phyloP scores from a whole-genome alignment of 306 rosid genomes.

The Prunus kanzakura region DNA sequence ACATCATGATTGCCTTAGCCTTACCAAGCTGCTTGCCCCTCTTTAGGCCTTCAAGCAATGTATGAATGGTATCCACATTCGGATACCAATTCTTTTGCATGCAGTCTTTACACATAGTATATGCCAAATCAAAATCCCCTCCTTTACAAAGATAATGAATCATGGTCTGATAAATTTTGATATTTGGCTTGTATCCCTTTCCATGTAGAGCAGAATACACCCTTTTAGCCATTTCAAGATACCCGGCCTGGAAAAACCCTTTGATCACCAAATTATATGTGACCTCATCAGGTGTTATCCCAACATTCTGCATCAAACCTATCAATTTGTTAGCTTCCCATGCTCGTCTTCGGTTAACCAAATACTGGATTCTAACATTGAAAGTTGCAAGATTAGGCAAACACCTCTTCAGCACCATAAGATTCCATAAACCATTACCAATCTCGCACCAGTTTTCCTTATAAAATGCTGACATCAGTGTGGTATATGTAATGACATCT shows the following conservation, averaged over 20 bases:
- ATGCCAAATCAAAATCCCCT: slow-evolving; percentile 51
- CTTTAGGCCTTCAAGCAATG: slow-evolving; percentile 55
- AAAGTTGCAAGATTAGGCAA: slow-evolving; percentile 60
- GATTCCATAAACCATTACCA: slow-evolving; percentile 81
- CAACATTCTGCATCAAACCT: slow-evolving; percentile 46
- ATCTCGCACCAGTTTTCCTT: slow-evolving; percentile 37
- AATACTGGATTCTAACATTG: slow-evolving; percentile 67
- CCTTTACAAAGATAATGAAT: slow-evolving; percentile 73
- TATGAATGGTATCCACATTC: slow-evolving; percentile 47
- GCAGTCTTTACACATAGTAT: slow-evolving; percentile 52
- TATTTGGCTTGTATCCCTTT: slow-evolving; percentile 49
- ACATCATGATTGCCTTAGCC: slow-evolving; percentile 38
- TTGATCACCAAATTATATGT: slow-evolving; percentile 69
- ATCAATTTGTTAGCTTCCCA: slow-evolving; percentile 69
- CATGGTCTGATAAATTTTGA: slow-evolving; percentile 77
- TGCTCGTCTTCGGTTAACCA: slow-evolving; percentile 43
- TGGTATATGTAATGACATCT: slow-evolving; percentile 67
- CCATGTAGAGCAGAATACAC: slow-evolving; percentile 45
- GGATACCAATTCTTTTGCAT: slow-evolving; percentile 71
- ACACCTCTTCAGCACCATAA: slow-evolving; percentile 65
- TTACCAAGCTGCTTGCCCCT: slow-evolving; percentile 41
- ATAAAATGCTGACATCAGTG: slow-evolving; percentile 65
- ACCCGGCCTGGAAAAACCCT: slow-evolving; percentile 61
- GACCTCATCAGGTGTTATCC: slow-evolving; percentile 57
- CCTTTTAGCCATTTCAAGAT: slow-evolving; percentile 67